phyloP scores from a whole-genome alignment of 2,329 filamentous ascomycete species.

The Exophiala alcalophila region DNA sequence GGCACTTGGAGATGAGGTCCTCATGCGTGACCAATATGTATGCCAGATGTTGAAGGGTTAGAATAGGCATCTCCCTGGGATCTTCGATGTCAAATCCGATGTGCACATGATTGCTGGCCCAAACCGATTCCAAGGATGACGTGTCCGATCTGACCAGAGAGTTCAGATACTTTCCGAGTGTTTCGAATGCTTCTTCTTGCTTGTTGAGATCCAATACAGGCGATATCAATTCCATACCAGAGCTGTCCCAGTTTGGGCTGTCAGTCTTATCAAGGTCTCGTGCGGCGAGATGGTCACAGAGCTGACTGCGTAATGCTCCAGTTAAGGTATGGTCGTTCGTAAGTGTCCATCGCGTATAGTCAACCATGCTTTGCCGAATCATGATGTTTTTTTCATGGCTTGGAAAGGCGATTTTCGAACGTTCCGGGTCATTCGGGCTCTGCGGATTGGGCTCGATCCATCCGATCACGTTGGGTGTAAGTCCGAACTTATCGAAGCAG shows the following conservation, averaged over 20 bases:
- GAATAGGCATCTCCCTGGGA: conserved; percentile 16
- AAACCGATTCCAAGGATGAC: conserved; percentile 19
- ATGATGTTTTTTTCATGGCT: conserved; percentile 1
- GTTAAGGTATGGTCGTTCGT: conserved; percentile 26
- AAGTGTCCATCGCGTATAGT: conserved; percentile 26
- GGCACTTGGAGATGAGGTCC: conserved; percentile 26
- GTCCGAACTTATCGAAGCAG: conserved; percentile 3
- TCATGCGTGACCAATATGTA: conserved; percentile 26
- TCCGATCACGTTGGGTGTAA: conserved; percentile 19
- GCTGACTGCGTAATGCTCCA: conserved; percentile 17
- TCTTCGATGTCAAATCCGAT: conserved; percentile 22
- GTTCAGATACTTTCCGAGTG: conserved; percentile 15
- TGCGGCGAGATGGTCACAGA: conserved; percentile 5
- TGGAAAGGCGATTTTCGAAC: conserved; percentile 9
- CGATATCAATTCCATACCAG: conserved; percentile 20
- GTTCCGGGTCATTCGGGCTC: not conserved
- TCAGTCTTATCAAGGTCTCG: not conserved
- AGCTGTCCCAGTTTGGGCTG: conserved; percentile 17
- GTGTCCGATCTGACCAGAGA: conserved; percentile 8
- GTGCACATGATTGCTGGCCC: conserved; percentile 26
- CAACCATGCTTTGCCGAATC: conserved; percentile 13
- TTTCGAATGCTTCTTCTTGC: conserved; percentile 10
- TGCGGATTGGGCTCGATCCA: conserved; percentile 10
- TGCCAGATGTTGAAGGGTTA: conserved; percentile 23
- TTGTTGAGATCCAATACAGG: conserved; percentile 16